A percentile compares a stretch with the other conserved stretches of the same genome.
Evolutionary conservation across 2,329 filamentous ascomycete species (phyloP).

Genomic region (Pseudogymnoascus sp.): DNA sequence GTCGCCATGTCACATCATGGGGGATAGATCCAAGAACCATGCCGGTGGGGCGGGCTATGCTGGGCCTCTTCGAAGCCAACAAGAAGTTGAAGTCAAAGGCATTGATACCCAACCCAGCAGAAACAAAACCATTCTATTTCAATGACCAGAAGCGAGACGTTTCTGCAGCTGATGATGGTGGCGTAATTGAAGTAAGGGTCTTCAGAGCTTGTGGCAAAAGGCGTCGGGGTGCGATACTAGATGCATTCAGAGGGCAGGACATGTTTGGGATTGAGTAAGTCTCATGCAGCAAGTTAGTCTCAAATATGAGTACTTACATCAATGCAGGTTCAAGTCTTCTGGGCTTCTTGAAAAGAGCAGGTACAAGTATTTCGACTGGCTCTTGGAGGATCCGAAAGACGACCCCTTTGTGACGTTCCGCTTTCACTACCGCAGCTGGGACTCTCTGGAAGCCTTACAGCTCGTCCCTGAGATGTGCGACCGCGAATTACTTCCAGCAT

Average conservation of each 20-base stretch:
- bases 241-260: conserved; percentile 40
- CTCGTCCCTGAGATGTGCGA: conserved; percentile 31
- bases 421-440: conserved; percentile 50
- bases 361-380: conserved; percentile 32
- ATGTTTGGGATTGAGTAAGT: conserved; percentile 48
- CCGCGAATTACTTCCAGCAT: conserved; percentile 18
- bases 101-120: conserved; percentile 32
- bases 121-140: conserved; percentile 46
- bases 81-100: conserved; percentile 34
- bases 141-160: conserved; percentile 22
- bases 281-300: conserved; percentile 10
- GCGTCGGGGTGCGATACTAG: conserved; percentile 35
- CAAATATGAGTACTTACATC: background rate
- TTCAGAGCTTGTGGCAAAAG: conserved; percentile 45
- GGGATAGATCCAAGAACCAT: conserved; percentile 37
- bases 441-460: conserved; percentile 40
- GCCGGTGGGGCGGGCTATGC: conserved; percentile 35
- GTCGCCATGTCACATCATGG: conserved; percentile 45
- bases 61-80: conserved; percentile 43
- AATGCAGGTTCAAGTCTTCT: conserved; percentile 41
- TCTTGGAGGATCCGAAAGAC: conserved; percentile 44
- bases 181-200: conserved; percentile 46
- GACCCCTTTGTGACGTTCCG: conserved; percentile 46
- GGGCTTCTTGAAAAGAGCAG: conserved; percentile 40
- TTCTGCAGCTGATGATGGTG: conserved; percentile 45